Base-by-base conservation (phyloP, 2,329 filamentous ascomycete species). In the Fusarium sp. region DNA sequence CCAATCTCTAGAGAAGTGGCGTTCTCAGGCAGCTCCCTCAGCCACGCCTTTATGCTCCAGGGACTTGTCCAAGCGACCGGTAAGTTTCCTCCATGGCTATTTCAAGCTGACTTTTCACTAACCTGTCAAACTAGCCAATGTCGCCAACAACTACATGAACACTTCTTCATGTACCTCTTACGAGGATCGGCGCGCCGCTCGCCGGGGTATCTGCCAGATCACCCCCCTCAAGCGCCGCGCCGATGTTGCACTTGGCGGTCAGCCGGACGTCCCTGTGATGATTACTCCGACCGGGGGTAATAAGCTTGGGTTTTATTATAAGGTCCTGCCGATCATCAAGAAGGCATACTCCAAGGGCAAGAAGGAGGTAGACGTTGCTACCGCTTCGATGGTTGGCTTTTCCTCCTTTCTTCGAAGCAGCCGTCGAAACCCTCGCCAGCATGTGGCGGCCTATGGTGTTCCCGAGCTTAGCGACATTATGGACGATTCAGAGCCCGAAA, bases 181-280 rank as follows among this genome's bases (percentile, higher is more conserved):
- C 13, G 30, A 67, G 27, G 71, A 70, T 20, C 59, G 68, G 30
- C 27, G 49, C 21, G 58, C 56, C 14, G 37, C 45, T 41, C 60
- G 60, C 25, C 55, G 48, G 12, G 71, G 69, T 25, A 47, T 25
- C 13, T 46, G 30, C 28, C 64, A 69, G 41, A 60, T 71, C 21
- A 62, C 74, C 9, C 79, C 79, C 12, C 43, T 55, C 46, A 80
- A 80, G 72, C 78, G 79, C 61, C 61, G 68, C 37, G 59, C 72
- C 27, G 57, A 55, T 4, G 13, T 14, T 4, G 13, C 12, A 18
- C 49, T 62, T 10, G 48, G 59, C 27, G 50, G 53, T n/a, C 45
- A 78, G 3, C 13, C 23, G 5, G 49, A 53, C 13, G 23, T 42
- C 9, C 49, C 49, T 4, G 20, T 49, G 7, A 43, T 64, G 20